Conservation (phyloP, 768 basidiomycete species). For the Lentinula guzmanii region DNA sequence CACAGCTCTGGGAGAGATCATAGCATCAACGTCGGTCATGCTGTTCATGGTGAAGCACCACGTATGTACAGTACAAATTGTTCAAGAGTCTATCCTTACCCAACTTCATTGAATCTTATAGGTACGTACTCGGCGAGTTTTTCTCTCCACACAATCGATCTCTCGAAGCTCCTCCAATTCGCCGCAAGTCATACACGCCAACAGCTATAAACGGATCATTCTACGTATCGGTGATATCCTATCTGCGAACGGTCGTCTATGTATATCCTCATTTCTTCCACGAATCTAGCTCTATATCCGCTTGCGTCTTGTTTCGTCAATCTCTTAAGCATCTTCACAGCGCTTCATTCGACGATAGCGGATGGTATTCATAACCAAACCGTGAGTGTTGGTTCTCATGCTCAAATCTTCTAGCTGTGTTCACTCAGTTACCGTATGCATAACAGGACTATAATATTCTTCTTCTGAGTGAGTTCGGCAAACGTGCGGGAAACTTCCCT, state of each 20-base stretch:
- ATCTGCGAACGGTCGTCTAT: neutral
- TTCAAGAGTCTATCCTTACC: neutral
- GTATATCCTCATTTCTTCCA: neutral
- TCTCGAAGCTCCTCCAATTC: neutral
- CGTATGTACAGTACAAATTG: slow-evolving; percentile 10
- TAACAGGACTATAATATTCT: slow-evolving; percentile 4
- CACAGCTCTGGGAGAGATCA: slow-evolving; percentile 11
- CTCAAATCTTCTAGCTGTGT: neutral
- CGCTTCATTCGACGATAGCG: slow-evolving; percentile 9
- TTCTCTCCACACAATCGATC: neutral
- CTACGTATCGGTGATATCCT: slow-evolving; percentile 11
- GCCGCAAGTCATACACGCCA: slow-evolving; percentile 6
- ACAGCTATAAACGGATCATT: slow-evolving; percentile 9
- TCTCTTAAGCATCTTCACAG: slow-evolving; percentile 10
- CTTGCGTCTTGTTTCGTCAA: slow-evolving; percentile 12
- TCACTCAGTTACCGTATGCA: neutral
- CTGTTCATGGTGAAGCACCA: slow-evolving; percentile 14
- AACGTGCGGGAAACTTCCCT: neutral
- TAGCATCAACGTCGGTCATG: slow-evolving; percentile 6
- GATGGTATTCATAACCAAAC: slow-evolving; percentile 13
- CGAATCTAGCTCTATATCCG: slow-evolving; percentile 10
- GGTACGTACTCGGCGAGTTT: neutral
- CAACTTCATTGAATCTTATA: neutral
- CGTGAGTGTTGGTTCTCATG: slow-evolving; percentile 7
- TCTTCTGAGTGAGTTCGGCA: slow-evolving; percentile 5